Base-by-base conservation (phyloP, 2,329 filamentous ascomycete genomes). In the Cladosporium velox region DNA sequence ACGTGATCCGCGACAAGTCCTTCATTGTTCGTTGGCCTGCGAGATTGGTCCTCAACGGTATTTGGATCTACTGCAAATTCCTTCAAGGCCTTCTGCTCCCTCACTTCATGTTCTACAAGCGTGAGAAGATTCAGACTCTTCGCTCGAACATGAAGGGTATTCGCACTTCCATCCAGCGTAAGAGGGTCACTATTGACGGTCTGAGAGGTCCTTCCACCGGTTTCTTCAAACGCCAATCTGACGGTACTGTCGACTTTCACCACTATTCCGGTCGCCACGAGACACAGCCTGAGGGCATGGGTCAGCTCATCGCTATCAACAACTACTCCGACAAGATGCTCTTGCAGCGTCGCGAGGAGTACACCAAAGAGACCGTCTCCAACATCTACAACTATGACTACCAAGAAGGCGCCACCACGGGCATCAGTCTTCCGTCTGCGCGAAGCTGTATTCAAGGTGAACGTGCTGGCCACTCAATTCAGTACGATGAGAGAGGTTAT, bases 311-410 rank as follows among this genome's bases (percentile, higher is more conserved):
- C 26, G 77, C 78, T 14, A 74, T 85, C 65, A 83, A 80, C 64
- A 81, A 78, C 3, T 87, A 85, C 72, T 79, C 78, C 8, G 77
- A 78, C 61, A 77, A 81, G 2, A 81, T 85, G 74, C 71, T 80
- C 10, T 78, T 86, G 26, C 73, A 71, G 12, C 73, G 76, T 54
- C 79, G 80, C 30, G 77, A 82, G 66, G 82, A 84, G 52, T 83
- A 80, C 65, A 74, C 73, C 68, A 80, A 79, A 55, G 77, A 78
- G 6, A 78, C 78, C 11, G 75, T 79, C 34, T 72, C 77, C 41
- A 84, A 84, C 64, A 79, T 82, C 60, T 86, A 80, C 66, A 75
- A 78, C n/a, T 86, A 86, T 67, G 83, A 85, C 26, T 82, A 82
- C 51, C 32, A 52, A 18, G 47, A 65, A 24, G 57, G 64, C 8